phyloP scores from a whole-genome alignment of 1,284 basidiomycete species.

The Ceratobasidium theobromae region DNA sequence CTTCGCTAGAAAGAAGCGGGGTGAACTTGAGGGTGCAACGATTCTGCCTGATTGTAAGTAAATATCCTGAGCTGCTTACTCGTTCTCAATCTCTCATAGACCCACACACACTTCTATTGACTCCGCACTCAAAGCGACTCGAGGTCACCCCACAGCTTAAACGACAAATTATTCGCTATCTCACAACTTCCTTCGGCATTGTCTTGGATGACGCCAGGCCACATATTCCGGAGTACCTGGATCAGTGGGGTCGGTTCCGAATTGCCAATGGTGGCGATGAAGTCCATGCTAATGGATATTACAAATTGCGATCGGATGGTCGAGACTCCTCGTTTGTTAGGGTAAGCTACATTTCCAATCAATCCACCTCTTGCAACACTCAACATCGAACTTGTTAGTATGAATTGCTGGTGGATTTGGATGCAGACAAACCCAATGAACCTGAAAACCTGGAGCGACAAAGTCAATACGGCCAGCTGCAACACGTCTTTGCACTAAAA shows the following conservation, averaged over 20 bases:
- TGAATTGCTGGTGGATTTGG: not conserved
- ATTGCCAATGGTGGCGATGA: constrained; percentile 43
- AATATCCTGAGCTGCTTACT: not conserved
- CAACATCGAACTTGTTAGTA: not conserved
- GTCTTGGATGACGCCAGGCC: not conserved
- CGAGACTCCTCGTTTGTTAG: constrained; percentile 43
- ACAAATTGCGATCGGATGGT: constrained; percentile 35
- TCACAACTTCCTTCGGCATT: constrained; percentile 29
- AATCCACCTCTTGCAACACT: not conserved
- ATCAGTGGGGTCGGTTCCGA: constrained; percentile 41
- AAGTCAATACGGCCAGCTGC: not conserved
- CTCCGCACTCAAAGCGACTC: constrained; percentile 11
- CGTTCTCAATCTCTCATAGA: constrained; percentile 31
- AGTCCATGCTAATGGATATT: constrained; percentile 39
- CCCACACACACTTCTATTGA: constrained; percentile 36
- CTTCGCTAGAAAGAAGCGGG: not conserved
- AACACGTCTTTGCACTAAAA: not conserved
- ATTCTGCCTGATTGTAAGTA: constrained; percentile 11
- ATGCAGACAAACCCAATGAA: not conserved
- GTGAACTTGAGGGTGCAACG: not conserved
- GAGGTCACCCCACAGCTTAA: not conserved
- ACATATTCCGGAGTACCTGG: not conserved
- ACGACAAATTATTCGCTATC: constrained; percentile 23
- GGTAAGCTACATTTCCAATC: constrained; percentile 39
- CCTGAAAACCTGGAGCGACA: not conserved